Percentiles rank a stretch among this genome's conserved stretches.
Evolutionary conservation across 371 early-diverging fungal species (phyloP).

Genomic region (Syncephalastrum monosporum): DNA sequence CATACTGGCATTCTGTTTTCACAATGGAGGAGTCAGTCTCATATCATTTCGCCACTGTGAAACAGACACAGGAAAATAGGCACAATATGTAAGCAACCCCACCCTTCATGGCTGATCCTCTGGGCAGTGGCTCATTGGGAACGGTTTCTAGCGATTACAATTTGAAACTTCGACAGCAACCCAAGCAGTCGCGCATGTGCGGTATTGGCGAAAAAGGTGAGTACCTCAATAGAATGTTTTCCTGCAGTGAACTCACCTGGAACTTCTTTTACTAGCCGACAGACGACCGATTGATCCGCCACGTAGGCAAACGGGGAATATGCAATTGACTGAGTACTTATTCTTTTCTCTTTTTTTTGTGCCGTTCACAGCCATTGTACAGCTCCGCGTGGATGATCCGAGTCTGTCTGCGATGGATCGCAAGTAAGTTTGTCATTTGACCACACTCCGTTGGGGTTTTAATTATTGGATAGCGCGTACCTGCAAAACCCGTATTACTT

Average conservation of each 20-base stretch:
- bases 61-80: slow-evolving; percentile 56
- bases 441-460: slow-evolving; percentile 4
- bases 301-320: slow-evolving; percentile 38
- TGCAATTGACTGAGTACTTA: neutral
- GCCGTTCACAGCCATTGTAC: slow-evolving; percentile 65
- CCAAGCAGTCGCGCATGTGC: slow-evolving; percentile 91
- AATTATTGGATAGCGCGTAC: slow-evolving; percentile 45
- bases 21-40: slow-evolving; percentile 52
- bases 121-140: neutral
- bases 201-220: slow-evolving; percentile 90
- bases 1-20: neutral
- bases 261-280: slow-evolving; percentile 62
- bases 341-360: slow-evolving; percentile 1
- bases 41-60: slow-evolving; percentile 60
- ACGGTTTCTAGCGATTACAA: slow-evolving; percentile 57
- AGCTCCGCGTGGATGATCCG: slow-evolving; percentile 66
- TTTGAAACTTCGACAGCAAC: slow-evolving; percentile 84
- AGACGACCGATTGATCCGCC: slow-evolving; percentile 94
- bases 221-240: slow-evolving; percentile 2
- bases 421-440: slow-evolving; percentile 25
- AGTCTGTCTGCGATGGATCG: slow-evolving; percentile 31
- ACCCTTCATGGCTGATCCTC: neutral
- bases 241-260: neutral
- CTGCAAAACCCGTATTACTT: slow-evolving; percentile 87
- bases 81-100: slow-evolving; percentile 46